Conservation (phyloP, 2,329 filamentous ascomycete genomes). For the Parastagonospora nodorum region DNA sequence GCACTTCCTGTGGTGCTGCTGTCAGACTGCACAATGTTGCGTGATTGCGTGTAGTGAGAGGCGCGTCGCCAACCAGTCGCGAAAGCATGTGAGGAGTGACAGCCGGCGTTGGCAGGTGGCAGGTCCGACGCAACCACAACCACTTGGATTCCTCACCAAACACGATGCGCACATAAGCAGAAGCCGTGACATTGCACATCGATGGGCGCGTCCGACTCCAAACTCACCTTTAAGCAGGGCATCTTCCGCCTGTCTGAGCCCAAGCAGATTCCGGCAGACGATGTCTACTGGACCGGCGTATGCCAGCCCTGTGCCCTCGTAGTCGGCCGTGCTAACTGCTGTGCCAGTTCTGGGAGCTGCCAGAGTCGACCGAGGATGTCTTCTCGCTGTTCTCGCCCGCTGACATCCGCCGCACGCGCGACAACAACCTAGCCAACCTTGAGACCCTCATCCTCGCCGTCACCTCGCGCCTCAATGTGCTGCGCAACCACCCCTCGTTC, state of each 20-base stretch:
- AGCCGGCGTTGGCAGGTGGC: constrained; percentile 26
- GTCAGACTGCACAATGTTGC: not conserved
- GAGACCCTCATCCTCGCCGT: constrained; percentile 86
- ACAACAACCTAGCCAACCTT: constrained; percentile 82
- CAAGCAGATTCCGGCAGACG: constrained; percentile 81
- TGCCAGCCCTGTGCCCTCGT: constrained; percentile 41
- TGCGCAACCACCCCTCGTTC: constrained; percentile 89
- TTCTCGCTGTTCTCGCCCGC: constrained; percentile 91
- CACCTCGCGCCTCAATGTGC: constrained; percentile 78
- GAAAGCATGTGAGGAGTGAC: constrained; percentile 27
- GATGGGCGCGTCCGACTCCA: constrained; percentile 99
- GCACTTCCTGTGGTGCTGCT: not conserved
- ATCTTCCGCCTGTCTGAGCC: constrained; percentile 97
- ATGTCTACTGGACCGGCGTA: constrained; percentile 92
- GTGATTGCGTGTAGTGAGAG: not conserved
- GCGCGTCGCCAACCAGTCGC: constrained; percentile 11
- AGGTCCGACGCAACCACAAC: constrained; percentile 24
- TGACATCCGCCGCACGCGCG: constrained; percentile 80
- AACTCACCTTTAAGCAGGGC: constrained; percentile 97
- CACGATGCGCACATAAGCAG: constrained; percentile 29
- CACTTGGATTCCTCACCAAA: constrained; percentile 3
- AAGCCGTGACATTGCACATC: constrained; percentile 41
- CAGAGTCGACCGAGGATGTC: constrained; percentile 92
- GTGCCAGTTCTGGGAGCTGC: constrained; percentile 90
- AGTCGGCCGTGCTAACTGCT: constrained; percentile 12